Evolutionary conservation across 768 basidiomycete genomes (phyloP).

Genomic region (Amanita pallidorosea): DNA sequence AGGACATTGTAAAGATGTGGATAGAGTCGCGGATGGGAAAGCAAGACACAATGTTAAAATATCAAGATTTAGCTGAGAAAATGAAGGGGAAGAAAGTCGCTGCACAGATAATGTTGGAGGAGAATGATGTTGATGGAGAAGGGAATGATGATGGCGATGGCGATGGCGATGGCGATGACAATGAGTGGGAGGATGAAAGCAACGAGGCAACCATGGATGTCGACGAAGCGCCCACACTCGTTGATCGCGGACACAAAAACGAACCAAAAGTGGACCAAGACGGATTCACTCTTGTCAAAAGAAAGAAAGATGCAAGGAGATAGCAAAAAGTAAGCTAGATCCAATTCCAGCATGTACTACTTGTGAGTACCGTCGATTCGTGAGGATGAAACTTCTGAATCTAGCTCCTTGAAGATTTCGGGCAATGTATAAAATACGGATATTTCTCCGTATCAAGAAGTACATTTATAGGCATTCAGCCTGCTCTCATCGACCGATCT

Average conservation of each 20-base stretch:
- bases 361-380: no score
- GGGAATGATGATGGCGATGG: conserved; percentile 23
- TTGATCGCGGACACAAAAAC: conserved; percentile 30
- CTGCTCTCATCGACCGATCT: no score
- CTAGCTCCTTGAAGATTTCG: no score
- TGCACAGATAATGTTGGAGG: conserved; percentile 24
- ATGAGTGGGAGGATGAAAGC: conserved; percentile 35
- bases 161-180: conserved; percentile 30
- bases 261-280: conserved; percentile 85
- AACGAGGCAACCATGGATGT: conserved; percentile 32
- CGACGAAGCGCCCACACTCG: conserved; percentile 45
- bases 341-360: no score
- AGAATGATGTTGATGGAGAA: conserved; percentile 30
- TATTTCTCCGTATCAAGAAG: no score
- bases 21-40: conserved; percentile 34
- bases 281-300: conserved; percentile 75
- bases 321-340: no score
- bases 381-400: no score
- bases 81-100: conserved; percentile 38
- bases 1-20: conserved; percentile 65
- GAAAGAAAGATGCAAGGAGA: neutral
- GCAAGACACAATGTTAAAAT: conserved; percentile 38
- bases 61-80: conserved; percentile 55
- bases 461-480: no score
- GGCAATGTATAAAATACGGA: no score